Evolutionary conservation across 202 grass and related monocot species (phyloP).

Genomic region (Saccharum hybrid): DNA sequence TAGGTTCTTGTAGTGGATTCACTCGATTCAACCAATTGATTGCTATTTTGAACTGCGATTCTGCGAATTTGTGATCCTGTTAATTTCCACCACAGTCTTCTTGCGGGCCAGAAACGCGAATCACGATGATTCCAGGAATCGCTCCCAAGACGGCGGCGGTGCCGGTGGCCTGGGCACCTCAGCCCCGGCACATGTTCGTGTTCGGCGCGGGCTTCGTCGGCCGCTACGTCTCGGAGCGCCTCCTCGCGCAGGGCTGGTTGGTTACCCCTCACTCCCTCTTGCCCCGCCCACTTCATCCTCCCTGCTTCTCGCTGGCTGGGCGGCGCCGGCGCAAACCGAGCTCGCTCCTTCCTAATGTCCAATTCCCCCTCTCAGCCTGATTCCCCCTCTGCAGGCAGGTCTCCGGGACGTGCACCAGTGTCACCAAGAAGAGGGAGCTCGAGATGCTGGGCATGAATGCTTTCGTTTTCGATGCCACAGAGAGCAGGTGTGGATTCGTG

Average conservation of each 20-base stretch:
- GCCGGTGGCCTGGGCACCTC: conserved; percentile 5
- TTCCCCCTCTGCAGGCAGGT: conserved; percentile 51
- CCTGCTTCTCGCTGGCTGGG: not conserved
- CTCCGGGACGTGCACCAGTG: conserved; percentile 64
- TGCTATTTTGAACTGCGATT: no score
- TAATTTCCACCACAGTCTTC: not conserved
- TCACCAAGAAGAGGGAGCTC: conserved; percentile 55
- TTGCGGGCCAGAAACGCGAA: not conserved
- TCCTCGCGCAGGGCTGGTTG: conserved; percentile 66
- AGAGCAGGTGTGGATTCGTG: conserved; percentile 43
- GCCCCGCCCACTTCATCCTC: not conserved
- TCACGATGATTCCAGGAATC: conserved; percentile 23
- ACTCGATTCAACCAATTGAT: no score
- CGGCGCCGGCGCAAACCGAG: not conserved
- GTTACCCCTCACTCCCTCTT: not conserved
- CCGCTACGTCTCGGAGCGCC: conserved; percentile 58
- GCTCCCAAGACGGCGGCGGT: not conserved
- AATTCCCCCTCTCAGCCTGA: not conserved
- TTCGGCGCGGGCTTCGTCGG: conserved; percentile 86
- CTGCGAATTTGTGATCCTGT: not conserved
- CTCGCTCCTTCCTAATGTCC: not conserved
- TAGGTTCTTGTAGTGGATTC: no score
- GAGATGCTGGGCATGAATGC: conserved; percentile 60
- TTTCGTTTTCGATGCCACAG: conserved; percentile 54
- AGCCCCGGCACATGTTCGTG: conserved; percentile 54